Evolutionary conservation across 2,329 filamentous ascomycete species (phyloP).

Genomic region (Diplodia seriata): DNA sequence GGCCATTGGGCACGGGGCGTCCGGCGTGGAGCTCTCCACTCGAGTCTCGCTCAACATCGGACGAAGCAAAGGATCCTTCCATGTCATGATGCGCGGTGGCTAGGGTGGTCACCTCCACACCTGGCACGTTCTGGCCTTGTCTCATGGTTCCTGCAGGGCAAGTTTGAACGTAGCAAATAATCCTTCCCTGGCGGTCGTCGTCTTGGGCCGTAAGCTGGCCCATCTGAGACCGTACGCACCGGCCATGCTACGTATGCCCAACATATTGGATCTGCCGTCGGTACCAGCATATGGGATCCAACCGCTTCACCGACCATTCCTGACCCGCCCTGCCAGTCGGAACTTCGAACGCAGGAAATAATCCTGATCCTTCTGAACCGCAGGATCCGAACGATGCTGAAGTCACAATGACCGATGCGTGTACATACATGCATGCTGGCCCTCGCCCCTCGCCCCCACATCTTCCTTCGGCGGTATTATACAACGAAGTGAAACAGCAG

Average conservation of each 20-base stretch:
- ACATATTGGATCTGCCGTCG: background rate
- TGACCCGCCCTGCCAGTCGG: too few species aligned
- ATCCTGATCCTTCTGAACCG: background rate
- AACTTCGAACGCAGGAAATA: background rate
- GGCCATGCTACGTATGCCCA: background rate
- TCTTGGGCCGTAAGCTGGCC: background rate
- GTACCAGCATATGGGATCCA: background rate
- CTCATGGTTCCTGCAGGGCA: background rate
- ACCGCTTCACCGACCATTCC: background rate
- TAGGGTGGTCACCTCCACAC: background rate
- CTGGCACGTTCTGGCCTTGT: background rate
- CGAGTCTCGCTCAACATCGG: background rate
- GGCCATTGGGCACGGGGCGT: background rate
- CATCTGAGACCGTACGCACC: background rate
- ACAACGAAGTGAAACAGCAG: background rate
- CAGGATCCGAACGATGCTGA: background rate
- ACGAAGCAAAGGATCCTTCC: conserved; percentile 16
- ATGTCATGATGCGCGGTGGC: background rate
- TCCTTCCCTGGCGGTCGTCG: background rate
- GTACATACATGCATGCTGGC: background rate
- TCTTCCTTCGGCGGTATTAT: background rate
- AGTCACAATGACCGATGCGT: background rate
- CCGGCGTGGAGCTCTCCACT: background rate
- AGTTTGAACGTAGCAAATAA: conserved; percentile 2
- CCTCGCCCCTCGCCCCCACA: background rate